A percentile compares a stretch with the other conserved stretches of the same genome.
Evolutionary conservation across 768 basidiomycete genomes (phyloP).

Genomic region (Galerina sulciceps): DNA sequence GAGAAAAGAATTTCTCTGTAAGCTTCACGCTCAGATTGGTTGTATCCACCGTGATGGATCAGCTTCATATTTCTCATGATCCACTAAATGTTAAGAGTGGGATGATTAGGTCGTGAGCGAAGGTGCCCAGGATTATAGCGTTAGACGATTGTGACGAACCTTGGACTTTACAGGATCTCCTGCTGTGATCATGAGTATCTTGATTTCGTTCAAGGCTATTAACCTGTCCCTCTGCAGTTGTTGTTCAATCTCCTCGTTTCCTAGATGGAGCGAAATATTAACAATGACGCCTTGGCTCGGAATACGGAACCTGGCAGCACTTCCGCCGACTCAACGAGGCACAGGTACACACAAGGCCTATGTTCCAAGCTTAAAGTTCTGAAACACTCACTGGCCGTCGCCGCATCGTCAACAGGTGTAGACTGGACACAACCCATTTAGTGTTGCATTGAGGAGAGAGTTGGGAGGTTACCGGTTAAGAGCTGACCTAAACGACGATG

Average conservation of each 20-base stretch:
- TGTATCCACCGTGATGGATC: constrained; percentile 90
- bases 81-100: constrained; percentile 50
- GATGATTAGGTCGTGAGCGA: not conserved
- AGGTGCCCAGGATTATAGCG: not conserved
- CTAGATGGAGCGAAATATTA: not conserved
- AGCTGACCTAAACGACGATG: no score
- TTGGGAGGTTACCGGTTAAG: no score
- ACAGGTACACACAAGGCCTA: no score
- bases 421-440: no score
- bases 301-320: no score
- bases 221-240: constrained; percentile 88
- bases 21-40: constrained; percentile 83
- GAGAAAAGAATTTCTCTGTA: constrained; percentile 96
- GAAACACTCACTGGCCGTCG: no score
- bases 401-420: no score
- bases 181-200: constrained; percentile 94
- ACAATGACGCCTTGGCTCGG: no score
- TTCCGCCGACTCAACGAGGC: no score
- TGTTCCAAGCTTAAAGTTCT: no score
- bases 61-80: constrained; percentile 97
- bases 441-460: no score
- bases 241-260: constrained; percentile 48
- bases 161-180: constrained; percentile 94
- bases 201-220: constrained; percentile 92
- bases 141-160: not conserved